Conservation (phyloP, 805 yeast species). For the Candida adriatica region DNA sequence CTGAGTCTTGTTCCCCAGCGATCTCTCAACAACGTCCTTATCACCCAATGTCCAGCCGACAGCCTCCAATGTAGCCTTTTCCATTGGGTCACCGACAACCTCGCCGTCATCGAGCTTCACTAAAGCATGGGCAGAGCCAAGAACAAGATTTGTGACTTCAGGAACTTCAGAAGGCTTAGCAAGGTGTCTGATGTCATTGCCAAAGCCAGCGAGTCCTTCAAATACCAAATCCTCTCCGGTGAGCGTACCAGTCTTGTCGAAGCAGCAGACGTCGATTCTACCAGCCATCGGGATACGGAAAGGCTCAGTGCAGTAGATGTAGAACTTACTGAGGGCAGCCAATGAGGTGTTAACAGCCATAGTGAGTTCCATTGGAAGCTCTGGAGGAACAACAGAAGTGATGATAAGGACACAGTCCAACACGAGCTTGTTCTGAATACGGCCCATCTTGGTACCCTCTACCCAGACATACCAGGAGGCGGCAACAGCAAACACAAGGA, state of each 20-base stretch:
- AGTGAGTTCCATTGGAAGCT: conserved; percentile 97
- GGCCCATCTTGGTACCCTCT: conserved; percentile 93
- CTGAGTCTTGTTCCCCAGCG: conserved; percentile 26
- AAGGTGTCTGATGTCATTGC: conserved; percentile 46
- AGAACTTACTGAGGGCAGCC: conserved; percentile 79
- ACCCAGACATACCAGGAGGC: conserved; percentile 99
- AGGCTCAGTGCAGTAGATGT: conserved; percentile 95
- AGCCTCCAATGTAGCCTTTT: conserved; percentile 87
- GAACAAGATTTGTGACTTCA: conserved; percentile 54
- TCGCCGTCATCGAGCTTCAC: conserved; percentile 95
- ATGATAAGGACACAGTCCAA: conserved; percentile 93
- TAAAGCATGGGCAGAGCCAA: conserved; percentile 95
- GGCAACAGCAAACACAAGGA: conserved; percentile 84
- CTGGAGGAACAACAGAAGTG: conserved; percentile 98
- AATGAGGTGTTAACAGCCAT: conserved; percentile 95
- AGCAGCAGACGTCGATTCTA: conserved; percentile 96
- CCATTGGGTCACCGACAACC: conserved; percentile 99
- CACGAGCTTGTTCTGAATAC: conserved; percentile 87
- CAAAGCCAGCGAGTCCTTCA: conserved; percentile 90
- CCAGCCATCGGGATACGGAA: conserved; percentile 98
- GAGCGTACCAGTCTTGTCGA: conserved; percentile 96
- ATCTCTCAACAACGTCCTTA: conserved; percentile 62
- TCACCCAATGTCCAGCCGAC: conserved; percentile 78
- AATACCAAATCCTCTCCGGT: conserved; percentile 95
- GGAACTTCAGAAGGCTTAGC: conserved; percentile 59